Percentiles rank a stretch among this genome's conserved stretches.
These are phyloP conservation scores for Senecio squalidus DNA, from an alignment of 140 eudicot genomes.

Conservation along the genomic window DNA sequence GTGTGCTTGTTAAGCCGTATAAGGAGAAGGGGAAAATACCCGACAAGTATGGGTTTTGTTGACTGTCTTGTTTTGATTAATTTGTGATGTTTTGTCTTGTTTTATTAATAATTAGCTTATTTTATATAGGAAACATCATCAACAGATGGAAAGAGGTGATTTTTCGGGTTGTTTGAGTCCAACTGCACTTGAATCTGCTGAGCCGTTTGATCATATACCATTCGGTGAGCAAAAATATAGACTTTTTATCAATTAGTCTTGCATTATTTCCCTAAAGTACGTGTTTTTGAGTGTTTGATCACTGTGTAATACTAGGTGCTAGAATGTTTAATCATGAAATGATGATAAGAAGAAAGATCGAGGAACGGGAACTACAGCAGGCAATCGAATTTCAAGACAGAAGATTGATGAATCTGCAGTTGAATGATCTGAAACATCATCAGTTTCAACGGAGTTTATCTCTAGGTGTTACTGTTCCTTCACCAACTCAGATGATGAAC, in stretches of 20 bases:
- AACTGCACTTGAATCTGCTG: slow-evolving; percentile 69
- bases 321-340: slow-evolving; percentile 68
- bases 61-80: not conserved
- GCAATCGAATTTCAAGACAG: slow-evolving; percentile 68
- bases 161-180: slow-evolving; percentile 67
- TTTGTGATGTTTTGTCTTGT: not conserved
- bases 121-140: slow-evolving; percentile 65
- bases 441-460: slow-evolving; percentile 36
- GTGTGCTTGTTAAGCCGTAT: slow-evolving; percentile 97
- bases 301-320: slow-evolving; percentile 32
- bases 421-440: slow-evolving; percentile 49
- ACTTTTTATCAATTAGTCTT: not conserved
- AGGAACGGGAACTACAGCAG: slow-evolving; percentile 74
- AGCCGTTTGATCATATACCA: slow-evolving; percentile 57
- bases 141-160: slow-evolving; percentile 71
- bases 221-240: slow-evolving; percentile 44
- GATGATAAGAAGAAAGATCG: slow-evolving; percentile 65
- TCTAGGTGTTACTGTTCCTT: slow-evolving; percentile 25
- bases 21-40: slow-evolving; percentile 96
- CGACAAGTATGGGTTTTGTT: slow-evolving; percentile 49
- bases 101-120: not conserved
- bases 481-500: slow-evolving; percentile 33
- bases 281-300: not conserved
- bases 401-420: slow-evolving; percentile 75
- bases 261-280: not conserved